These are phyloP conservation scores for Pythium apleroticum DNA, from an alignment of 352 stramenopile species.

Conservation along the genomic window DNA sequence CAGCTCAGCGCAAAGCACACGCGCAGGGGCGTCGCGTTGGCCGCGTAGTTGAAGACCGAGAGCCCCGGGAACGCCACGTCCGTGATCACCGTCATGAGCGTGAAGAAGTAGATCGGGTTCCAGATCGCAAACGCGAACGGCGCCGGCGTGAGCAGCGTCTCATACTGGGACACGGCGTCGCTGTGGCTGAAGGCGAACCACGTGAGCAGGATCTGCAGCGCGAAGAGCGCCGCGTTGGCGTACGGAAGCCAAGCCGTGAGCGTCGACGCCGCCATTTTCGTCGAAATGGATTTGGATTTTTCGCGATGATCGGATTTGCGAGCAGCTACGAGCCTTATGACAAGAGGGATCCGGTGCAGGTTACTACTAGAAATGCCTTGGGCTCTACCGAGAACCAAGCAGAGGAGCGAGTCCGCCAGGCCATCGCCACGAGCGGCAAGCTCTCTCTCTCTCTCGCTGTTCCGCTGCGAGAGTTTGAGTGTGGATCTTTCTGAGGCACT, in stretches of 20 bases:
- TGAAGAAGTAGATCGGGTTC: slow-evolving; percentile 55
- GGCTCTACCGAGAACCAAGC: no score
- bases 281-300: background rate
- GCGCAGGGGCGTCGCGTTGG: slow-evolving; percentile 45
- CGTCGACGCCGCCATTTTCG: background rate
- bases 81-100: slow-evolving; percentile 48
- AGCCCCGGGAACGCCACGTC: slow-evolving; percentile 52
- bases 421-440: no score
- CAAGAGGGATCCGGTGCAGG: background rate
- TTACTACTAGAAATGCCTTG: background rate
- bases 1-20: slow-evolving; percentile 58
- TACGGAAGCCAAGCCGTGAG: slow-evolving; percentile 31
- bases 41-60: slow-evolving; percentile 47
- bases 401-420: no score
- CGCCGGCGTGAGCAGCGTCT: slow-evolving; percentile 55
- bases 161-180: slow-evolving; percentile 29
- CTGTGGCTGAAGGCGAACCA: slow-evolving; percentile 35
- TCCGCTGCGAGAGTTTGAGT: no score
- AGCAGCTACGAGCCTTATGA: background rate
- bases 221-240: slow-evolving; percentile 51
- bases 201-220: slow-evolving; percentile 45
- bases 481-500: no score
- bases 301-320: background rate
- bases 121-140: slow-evolving; percentile 60
- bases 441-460: no score